Base-by-base conservation (phyloP, 257 asterid species). In the Solanum gracilifrons region DNA sequence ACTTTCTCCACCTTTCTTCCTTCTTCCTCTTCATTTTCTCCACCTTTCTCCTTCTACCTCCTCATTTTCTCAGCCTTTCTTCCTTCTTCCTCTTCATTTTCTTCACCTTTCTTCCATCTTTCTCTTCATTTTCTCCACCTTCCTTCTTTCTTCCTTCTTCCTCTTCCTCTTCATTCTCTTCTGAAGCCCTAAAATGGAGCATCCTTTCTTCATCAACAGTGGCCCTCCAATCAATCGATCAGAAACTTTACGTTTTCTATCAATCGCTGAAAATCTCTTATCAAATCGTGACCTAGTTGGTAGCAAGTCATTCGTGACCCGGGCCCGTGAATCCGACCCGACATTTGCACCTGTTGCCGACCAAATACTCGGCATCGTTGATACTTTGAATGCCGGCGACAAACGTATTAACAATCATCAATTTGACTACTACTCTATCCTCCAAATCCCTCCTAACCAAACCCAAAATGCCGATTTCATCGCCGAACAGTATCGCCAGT, bases 251-350 rank as follows among this genome's bases (percentile, higher is more conserved):
- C 93, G 93, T 86, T 95, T 98, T 96, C 92, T 97, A 39, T 90
- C 98, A 6, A 93, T 93, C 82, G 93, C 99, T 39, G 99, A 97
- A 94, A 95, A 96, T 90, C 96, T 95, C 58, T 92, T 97, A 23
- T 87, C 95, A 7, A 89, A 94, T 20, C 96, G 99, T 37, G 98
- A 97, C 89, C 89, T 95, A 3, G 84, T 93, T 48, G 96, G 97
- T 1, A 92, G 98, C 94, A 95, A 95, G 87, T 92, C 98, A 7
- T 94, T 95, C 87, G 99, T 98, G 16, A 91, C 92, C 86, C 95
- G 99, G 5, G 99, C 98, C 39, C 95, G 94, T 35, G 99, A 95
- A 86, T 90, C 96, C 86, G 98, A 95, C 94, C 97, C 97, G 71
- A 90, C 93, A 36, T 92, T 94, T 20, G 18, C 92, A n/a, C 92